Conservation (phyloP, 2,329 filamentous ascomycete genomes). For the Aquanectria penicillioides region DNA sequence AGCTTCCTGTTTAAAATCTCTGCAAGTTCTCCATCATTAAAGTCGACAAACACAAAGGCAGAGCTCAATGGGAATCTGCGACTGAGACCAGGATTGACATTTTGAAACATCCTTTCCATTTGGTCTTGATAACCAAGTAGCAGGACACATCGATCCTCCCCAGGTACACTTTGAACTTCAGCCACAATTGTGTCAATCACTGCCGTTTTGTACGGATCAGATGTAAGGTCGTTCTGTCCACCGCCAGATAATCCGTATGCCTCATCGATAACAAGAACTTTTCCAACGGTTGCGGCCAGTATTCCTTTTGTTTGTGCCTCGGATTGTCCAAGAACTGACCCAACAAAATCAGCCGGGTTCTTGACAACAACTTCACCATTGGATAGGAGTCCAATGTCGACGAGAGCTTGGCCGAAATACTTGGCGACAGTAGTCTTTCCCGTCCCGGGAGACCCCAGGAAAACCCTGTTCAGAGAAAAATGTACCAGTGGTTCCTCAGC, state of each 20-base stretch:
- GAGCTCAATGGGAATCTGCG: slow-evolving; percentile 72
- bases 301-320: slow-evolving; percentile 79
- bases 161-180: slow-evolving; percentile 74
- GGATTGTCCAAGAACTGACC: slow-evolving; percentile 69
- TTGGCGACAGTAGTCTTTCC: slow-evolving; percentile 82
- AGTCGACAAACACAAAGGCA: slow-evolving; percentile 77
- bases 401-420: slow-evolving; percentile 75
- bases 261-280: slow-evolving; percentile 84
- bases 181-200: slow-evolving; percentile 81
- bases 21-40: slow-evolving; percentile 64
- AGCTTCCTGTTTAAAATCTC: slow-evolving; percentile 73
- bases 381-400: slow-evolving; percentile 72
- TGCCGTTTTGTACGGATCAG: slow-evolving; percentile 64
- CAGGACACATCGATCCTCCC: slow-evolving; percentile 78
- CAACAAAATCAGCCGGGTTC: slow-evolving; percentile 79
- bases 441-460: slow-evolving; percentile 77
- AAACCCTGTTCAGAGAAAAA: slow-evolving; percentile 74
- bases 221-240: slow-evolving; percentile 41
- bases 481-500: slow-evolving; percentile 67
- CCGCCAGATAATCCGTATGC: slow-evolving; percentile 73
- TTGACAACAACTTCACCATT: slow-evolving; percentile 78
- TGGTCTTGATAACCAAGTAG: slow-evolving; percentile 76
- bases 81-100: slow-evolving; percentile 75
- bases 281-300: slow-evolving; percentile 71
- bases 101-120: slow-evolving; percentile 78